Evolutionary conservation across 2,329 filamentous ascomycete genomes (phyloP).

Genomic region (Chaetomium strumarium): DNA sequence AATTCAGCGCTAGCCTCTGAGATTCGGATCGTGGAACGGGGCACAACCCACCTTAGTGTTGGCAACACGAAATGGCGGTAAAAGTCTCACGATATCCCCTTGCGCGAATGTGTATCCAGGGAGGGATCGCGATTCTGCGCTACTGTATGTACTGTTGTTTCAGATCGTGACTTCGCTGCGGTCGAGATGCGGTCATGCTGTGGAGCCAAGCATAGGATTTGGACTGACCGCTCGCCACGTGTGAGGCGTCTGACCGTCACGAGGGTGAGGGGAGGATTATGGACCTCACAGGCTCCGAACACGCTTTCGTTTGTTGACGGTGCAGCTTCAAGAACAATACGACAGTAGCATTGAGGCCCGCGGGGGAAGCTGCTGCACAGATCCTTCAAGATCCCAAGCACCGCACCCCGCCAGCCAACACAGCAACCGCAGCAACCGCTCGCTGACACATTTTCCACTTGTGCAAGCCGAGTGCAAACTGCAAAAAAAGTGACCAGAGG

Average conservation of each 20-base stretch:
- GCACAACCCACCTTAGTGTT: too few relatives aligned
- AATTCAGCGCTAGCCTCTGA: too few relatives aligned
- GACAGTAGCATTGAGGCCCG: not conserved
- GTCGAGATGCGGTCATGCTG: constrained; percentile 11
- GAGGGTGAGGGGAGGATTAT: not conserved
- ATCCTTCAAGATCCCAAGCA: not conserved
- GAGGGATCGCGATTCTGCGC: constrained; percentile 4
- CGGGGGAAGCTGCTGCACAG: not conserved
- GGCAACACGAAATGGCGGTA: too few relatives aligned
- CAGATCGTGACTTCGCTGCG: not conserved
- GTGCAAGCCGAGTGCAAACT: not conserved
- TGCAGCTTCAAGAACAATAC: not conserved
- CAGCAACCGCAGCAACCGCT: not conserved
- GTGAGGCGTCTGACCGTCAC: constrained; percentile 4
- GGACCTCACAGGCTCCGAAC: not conserved
- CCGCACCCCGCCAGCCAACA: not conserved
- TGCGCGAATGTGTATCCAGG: not conserved
- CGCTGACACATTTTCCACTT: not conserved
- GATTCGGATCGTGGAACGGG: too few relatives aligned
- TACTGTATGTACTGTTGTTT: constrained; percentile 9
- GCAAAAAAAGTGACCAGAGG: not conserved
- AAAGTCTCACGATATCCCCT: not conserved
- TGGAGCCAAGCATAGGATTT: constrained; percentile 4
- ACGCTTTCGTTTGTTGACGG: not conserved
- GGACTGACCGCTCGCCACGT: constrained; percentile 8